Evolutionary conservation across 2,329 filamentous ascomycete genomes (phyloP).

Genomic region (Trichoderma pleuroti): DNA sequence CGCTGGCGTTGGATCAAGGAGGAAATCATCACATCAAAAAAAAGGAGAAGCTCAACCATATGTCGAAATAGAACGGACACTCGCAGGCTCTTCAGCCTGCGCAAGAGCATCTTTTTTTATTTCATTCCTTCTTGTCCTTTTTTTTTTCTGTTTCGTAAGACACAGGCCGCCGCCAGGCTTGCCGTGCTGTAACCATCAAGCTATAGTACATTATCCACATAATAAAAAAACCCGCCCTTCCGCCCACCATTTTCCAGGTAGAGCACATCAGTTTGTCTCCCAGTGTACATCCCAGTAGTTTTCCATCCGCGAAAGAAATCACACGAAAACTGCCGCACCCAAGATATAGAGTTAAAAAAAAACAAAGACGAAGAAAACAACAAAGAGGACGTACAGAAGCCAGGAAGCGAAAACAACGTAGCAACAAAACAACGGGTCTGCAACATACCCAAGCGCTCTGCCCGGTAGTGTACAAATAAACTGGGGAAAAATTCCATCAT

Average conservation of each 20-base stretch:
- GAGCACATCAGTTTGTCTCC: slow-evolving; percentile 12
- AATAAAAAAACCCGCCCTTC: slow-evolving; percentile 2
- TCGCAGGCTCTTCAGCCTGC: slow-evolving; percentile 9
- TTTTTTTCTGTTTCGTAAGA: slow-evolving; percentile 1
- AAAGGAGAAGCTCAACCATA: neutral
- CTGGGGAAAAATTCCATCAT: neutral
- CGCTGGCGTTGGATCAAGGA: neutral
- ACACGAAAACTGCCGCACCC: slow-evolving; percentile 5
- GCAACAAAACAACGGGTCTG: slow-evolving; percentile 11
- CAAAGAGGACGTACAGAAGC: slow-evolving; percentile 5
- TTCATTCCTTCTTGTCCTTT: slow-evolving; percentile 15
- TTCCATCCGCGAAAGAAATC: slow-evolving; percentile 3
- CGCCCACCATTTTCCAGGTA: slow-evolving; percentile 22
- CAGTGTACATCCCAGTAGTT: slow-evolving; percentile 10
- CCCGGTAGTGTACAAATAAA: slow-evolving; percentile 19
- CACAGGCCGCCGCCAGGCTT: slow-evolving; percentile 17
- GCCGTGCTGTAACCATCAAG: slow-evolving; percentile 17
- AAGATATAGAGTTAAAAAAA: neutral
- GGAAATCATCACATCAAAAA: neutral
- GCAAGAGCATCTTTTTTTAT: slow-evolving; percentile 4
- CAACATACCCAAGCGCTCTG: slow-evolving; percentile 21
- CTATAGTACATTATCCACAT: slow-evolving; percentile 22
- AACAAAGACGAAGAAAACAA: neutral
- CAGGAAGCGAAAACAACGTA: neutral
- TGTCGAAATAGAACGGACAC: neutral